Evolutionary conservation across 208 protist genomes (phyloP), one percentile per base, ranked within the genome.

Genomic region (Wallacemonas sp.): DNA sequence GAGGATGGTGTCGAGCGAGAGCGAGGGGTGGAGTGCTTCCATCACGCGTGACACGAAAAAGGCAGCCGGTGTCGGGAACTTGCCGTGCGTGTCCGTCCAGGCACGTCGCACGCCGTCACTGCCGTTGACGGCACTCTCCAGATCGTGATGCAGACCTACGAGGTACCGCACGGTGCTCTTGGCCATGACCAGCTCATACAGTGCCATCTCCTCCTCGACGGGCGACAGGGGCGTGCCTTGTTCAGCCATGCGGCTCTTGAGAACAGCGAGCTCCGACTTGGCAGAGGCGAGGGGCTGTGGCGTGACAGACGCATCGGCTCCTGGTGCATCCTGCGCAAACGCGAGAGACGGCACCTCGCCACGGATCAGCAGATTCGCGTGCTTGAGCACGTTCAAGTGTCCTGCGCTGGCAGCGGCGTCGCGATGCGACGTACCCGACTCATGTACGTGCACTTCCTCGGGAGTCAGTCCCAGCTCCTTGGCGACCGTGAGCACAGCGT

Each of bases 151-250:
- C 19, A 96, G 60, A 2, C 90, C 90, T 2, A 96, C 86, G 19
- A 91, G 77, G 62, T 96, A 96, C 11, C 90, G 87, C 87, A 96
- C 89, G 26, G 63, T 78, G 17, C 72, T 86, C 32, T 87, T 83
- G 9, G 65, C 60, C 65, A 93, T 69, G 11, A 81, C 41, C 17
- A 96, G 72, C 70, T 96, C 90, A 55, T 85, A 90, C 17, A 80
- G 69, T 0, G 90, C 90, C 74, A 96, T 79, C 43, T 83, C 65
- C 43, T 76, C 66, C 32, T 96, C 90, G 1, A 49, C 6, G 0
- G 41, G 34, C 0, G 71, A 76, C 6, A 96, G 64, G 2, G 78
- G 72, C 5, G 65, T 70, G 1, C 83, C 82, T 14, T 73, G 24
- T 24, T 41, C 27, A 14, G 41, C 26, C 86, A 94, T 92, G 1